Conservation (phyloP, 306 rosid genomes). For the Ormosia emarginata region DNA sequence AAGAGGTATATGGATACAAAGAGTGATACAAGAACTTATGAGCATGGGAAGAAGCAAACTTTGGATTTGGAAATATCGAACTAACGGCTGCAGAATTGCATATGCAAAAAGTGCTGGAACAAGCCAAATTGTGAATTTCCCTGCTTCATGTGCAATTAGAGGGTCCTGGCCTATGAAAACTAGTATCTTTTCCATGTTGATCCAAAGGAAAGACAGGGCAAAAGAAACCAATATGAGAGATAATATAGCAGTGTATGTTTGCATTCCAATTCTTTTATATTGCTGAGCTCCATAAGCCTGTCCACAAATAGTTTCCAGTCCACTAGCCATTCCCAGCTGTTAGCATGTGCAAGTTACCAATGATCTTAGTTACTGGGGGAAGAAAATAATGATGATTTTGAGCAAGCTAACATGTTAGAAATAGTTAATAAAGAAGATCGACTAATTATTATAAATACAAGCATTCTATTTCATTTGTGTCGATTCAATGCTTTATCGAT, state of each 20-base stretch:
- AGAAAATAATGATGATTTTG: neutral
- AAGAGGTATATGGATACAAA: conserved; percentile 49
- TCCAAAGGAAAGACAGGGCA: conserved; percentile 60
- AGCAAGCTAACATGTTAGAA: neutral
- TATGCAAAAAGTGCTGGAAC: conserved; percentile 69
- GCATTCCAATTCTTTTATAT: conserved; percentile 43
- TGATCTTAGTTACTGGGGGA: neutral
- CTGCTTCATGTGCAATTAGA: conserved; percentile 66
- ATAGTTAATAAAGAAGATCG: neutral
- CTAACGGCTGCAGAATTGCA: conserved; percentile 59
- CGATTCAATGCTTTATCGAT: neutral
- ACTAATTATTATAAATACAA: neutral
- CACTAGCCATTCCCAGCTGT: conserved; percentile 61
- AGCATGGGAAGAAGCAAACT: conserved; percentile 63
- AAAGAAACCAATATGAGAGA: conserved; percentile 53
- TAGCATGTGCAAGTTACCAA: neutral
- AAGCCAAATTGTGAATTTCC: conserved; percentile 55
- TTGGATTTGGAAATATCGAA: conserved; percentile 69
- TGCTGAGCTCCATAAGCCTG: conserved; percentile 64
- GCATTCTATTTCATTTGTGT: neutral
- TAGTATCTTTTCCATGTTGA: conserved; percentile 53
- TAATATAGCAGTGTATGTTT: conserved; percentile 56
- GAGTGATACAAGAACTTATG: conserved; percentile 35
- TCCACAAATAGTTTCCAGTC: conserved; percentile 56
- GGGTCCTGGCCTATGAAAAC: conserved; percentile 73